phyloP scores from a whole-genome alignment of 495 filamentous ascomycete species.

The Penicillium herquei region DNA sequence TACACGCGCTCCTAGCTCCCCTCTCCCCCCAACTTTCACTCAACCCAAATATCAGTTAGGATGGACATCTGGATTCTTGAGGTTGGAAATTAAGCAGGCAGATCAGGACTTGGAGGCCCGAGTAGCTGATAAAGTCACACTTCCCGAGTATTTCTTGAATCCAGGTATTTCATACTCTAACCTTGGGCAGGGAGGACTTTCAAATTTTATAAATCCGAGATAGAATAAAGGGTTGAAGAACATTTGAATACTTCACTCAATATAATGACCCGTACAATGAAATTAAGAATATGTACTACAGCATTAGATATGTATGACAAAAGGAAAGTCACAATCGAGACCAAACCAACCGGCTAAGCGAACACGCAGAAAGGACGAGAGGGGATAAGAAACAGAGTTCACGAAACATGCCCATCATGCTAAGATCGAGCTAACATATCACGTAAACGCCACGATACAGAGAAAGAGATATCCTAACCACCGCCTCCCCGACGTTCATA shows the following conservation, averaged over 20 bases:
- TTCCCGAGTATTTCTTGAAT: too few species aligned
- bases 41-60: too few species aligned
- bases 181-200: too few species aligned
- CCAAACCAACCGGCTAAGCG: slow-evolving; percentile 4
- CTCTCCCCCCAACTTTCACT: too few species aligned
- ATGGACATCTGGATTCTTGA: too few species aligned
- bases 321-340: slow-evolving; percentile 8
- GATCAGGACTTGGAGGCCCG: too few species aligned
- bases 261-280: background rate
- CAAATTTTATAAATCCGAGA: too few species aligned
- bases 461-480: background rate
- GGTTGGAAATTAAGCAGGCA: too few species aligned
- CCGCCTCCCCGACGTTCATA: background rate
- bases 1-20: too few species aligned
- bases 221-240: too few species aligned
- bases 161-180: too few species aligned
- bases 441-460: background rate
- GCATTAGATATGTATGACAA: slow-evolving; percentile 20
- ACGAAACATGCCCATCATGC: slow-evolving; percentile 9
- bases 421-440: background rate
- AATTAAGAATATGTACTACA: slow-evolving; percentile 26
- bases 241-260: background rate
- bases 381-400: background rate
- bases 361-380: background rate
- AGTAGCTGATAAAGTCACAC: too few species aligned